Evolutionary conservation across 768 basidiomycete species (phyloP).

Genomic region (Paxillus rubicundulus): DNA sequence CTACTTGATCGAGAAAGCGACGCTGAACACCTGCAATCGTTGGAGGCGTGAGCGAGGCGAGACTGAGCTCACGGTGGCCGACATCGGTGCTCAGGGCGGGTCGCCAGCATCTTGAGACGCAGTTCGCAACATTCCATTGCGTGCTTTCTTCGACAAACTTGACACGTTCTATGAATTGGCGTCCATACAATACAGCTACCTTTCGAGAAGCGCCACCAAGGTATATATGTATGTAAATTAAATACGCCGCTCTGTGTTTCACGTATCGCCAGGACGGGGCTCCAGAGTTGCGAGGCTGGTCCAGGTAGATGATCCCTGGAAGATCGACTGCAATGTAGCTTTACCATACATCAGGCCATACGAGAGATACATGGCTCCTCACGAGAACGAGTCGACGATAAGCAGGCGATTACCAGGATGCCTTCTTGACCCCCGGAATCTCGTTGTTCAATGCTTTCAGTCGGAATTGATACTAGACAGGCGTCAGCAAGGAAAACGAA

Average conservation of each 20-base stretch:
- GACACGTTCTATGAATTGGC: not conserved
- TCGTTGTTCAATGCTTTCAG: constrained; percentile 79
- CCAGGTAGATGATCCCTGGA: not conserved
- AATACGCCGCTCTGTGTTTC: not conserved
- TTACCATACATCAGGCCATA: not conserved
- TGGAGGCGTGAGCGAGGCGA: constrained; percentile 88
- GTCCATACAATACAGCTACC: not conserved
- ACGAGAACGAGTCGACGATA: not conserved
- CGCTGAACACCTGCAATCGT: constrained; percentile 72
- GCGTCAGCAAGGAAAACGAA: not conserved
- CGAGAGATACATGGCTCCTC: not conserved
- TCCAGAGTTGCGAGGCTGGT: not conserved
- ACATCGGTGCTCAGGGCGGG: constrained; percentile 43
- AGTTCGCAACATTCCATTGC: not conserved
- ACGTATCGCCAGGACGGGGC: not conserved
- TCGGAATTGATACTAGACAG: constrained; percentile 83
- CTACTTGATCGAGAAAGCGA: constrained; percentile 73
- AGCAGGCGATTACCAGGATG: constrained; percentile 70
- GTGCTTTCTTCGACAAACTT: not conserved
- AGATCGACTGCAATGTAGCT: not conserved
- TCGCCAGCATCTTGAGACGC: constrained; percentile 21
- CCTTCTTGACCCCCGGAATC: constrained; percentile 84
- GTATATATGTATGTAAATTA: constrained; percentile 1
- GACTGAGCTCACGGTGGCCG: constrained; percentile 57
- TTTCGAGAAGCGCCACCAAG: not conserved